Base-by-base conservation (phyloP, 2,329 filamentous ascomycete species). In the Stachybotrys elegans region DNA sequence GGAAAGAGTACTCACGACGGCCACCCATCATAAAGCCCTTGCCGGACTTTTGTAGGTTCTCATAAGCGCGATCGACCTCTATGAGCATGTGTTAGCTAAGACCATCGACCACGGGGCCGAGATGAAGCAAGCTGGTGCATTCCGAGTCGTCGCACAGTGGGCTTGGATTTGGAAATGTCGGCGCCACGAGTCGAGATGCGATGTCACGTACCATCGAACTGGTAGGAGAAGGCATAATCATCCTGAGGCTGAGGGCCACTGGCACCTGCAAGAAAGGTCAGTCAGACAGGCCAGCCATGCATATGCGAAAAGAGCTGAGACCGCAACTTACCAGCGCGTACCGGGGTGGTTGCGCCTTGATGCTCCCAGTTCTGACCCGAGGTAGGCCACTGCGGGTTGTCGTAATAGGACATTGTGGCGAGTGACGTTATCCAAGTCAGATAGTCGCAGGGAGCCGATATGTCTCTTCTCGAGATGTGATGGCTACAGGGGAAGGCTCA, bases 21-120 rank as follows among this genome's bases (percentile, higher is more conserved):
- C 73, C 79, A 59, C 75, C 75, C 60, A 72, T 70, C 60, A 77
- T 81, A 69, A 92, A 93, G 71, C 91, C 84, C 75, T 97, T 97
- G 60, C 91, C 91, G 66, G 91, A 95, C 78, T 97, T 97, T 60
- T 92, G 79, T 48, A 98, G 79, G 67, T 97, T 97, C 61, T 97
- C 93, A 60, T 92, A 83, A 55, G 92, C 92, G 63, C 92, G 86
- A 54, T 97, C 93, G 58, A 98, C 90, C 80, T 98, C 93, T 95
- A 61, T 41, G 53, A 29, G n/a, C 4, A n/a, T 3, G 11, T 11
- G 25, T 29, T 29, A 29, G 25, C 25, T n/a, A n/a, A n/a, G n/a
- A n/a, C n/a, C n/a, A n/a, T n/a, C n/a, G n/a, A n/a, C n/a, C n/a
- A n/a, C n/a, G n/a, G n/a, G n/a, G n/a, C n/a, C n/a, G n/a, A n/a